Evolutionary conservation across 192 early-diverging fungal genomes (phyloP).

Genomic region (Haplosporangium gracile): DNA sequence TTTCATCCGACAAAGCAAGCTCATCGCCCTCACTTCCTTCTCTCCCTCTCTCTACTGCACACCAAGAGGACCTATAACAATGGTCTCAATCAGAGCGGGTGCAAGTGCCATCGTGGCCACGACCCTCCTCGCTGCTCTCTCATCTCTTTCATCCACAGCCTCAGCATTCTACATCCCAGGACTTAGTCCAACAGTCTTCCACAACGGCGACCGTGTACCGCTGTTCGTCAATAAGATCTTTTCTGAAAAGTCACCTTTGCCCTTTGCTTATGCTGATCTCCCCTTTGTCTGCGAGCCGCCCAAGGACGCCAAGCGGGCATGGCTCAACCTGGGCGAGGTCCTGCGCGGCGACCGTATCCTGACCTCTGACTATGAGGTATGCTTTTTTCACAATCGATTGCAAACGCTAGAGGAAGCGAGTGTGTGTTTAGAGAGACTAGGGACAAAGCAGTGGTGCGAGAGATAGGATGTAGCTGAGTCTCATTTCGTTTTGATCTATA

Average conservation of each 20-base stretch:
- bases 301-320: slow-evolving; percentile 39
- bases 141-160: slow-evolving; percentile 18
- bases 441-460: background rate
- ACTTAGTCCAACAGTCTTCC: slow-evolving; percentile 51
- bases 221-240: slow-evolving; percentile 78
- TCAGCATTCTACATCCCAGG: slow-evolving; percentile 56
- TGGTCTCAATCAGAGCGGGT: slow-evolving; percentile 27
- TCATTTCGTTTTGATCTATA: background rate
- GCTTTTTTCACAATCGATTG: background rate
- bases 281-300: slow-evolving; percentile 71
- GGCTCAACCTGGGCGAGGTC: slow-evolving; percentile 74
- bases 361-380: slow-evolving; percentile 66
- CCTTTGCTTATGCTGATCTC: slow-evolving; percentile 75
- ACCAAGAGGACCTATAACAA: background rate
- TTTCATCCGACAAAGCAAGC: background rate
- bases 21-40: background rate
- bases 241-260: slow-evolving; percentile 74
- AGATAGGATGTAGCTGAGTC: background rate
- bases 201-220: slow-evolving; percentile 66
- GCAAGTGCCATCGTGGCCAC: slow-evolving; percentile 14
- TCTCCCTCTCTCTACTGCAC: background rate
- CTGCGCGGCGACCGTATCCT: slow-evolving; percentile 80
- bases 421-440: background rate
- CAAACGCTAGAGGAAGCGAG: background rate
- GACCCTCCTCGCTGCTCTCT: slow-evolving; percentile 22